Percentiles rank a stretch among this genome's conserved stretches.
These are phyloP conservation scores for Ceratocystis alfenasii DNA, from an alignment of 2,329 filamentous ascomycete genomes.

Conservation along the genomic window DNA sequence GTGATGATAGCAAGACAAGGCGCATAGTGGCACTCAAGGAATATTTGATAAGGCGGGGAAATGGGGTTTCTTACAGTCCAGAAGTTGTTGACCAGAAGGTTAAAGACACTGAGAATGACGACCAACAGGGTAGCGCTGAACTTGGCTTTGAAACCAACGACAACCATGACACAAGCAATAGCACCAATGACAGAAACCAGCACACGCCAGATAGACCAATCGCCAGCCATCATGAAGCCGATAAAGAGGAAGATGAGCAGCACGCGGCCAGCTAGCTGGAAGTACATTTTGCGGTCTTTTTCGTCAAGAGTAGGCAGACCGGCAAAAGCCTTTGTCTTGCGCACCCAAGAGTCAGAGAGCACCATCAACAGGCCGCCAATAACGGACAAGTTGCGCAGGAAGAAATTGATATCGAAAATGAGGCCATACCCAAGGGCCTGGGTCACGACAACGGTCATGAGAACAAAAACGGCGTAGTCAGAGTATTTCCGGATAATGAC, in stretches of 20 bases:
- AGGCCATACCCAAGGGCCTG: slow-evolving; percentile 94
- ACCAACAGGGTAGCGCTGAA: slow-evolving; percentile 93
- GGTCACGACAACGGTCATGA: slow-evolving; percentile 80
- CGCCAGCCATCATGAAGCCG: slow-evolving; percentile 88
- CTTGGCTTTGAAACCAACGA: slow-evolving; percentile 99
- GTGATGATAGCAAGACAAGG: too few species aligned
- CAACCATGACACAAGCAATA: slow-evolving; percentile 92
- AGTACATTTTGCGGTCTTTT: slow-evolving; percentile 99
- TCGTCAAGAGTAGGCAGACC: slow-evolving; percentile 89
- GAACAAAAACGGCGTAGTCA: slow-evolving; percentile 80
- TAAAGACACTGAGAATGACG: slow-evolving; percentile 90
- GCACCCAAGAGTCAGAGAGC: slow-evolving; percentile 92
- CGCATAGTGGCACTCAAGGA: not conserved
- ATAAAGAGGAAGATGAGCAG: slow-evolving; percentile 95
- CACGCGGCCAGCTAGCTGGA: slow-evolving; percentile 91
- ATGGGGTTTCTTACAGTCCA: slow-evolving; percentile 67
- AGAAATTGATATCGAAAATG: slow-evolving; percentile 99
- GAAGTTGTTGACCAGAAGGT: slow-evolving; percentile 97
- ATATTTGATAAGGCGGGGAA: not conserved
- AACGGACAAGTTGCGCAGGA: slow-evolving; percentile 95
- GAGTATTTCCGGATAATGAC: slow-evolving; percentile 89
- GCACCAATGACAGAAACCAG: slow-evolving; percentile 74
- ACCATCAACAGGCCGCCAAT: slow-evolving; percentile 98
- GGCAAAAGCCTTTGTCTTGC: slow-evolving; percentile 93
- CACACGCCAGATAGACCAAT: slow-evolving; percentile 83